Evolutionary conservation across 2,329 filamentous ascomycete species (phyloP), one percentile per base, ranked within the genome.

Genomic region (Penicillium sp.): DNA sequence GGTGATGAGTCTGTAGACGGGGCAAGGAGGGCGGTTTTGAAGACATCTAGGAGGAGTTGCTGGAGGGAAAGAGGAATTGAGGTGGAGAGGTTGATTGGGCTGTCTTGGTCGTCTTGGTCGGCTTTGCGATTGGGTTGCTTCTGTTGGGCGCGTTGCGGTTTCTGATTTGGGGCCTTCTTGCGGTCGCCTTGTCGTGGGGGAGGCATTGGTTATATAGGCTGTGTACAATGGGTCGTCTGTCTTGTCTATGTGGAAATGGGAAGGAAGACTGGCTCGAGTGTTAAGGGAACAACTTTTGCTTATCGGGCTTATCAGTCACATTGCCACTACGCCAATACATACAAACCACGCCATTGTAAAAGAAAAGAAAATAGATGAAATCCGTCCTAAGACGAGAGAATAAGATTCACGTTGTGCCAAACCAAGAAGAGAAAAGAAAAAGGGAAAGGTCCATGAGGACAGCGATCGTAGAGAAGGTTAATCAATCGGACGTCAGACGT

Each of bases 41-140:
- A 95, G 52, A 89, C 73, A 58, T 89, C 77, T 38, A 95, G 74
- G 22, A 93, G 74, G 28, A 78, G 71, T 65, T 90, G 87, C 62
- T 89, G 86, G 2, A 84, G 64, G 32, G 76, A 68, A 6, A 76
- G 37, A 1, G 78, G 74, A 14, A 81, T 61, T 16, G 59, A 58
- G n/a, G 54, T 46, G 11, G 56, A 58, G 14, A 68, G 53, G 10
- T 66, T 52, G 40, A 55, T 53, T 23, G 45, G 40, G 10, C 41
- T 22, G 11, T 49, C 18, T 8, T 48, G 35, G 14, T 44, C 34
- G 34, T 45, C 44, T 1, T 29, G 31, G 39, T 39, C 40, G 27
- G 42, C 28, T 42, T 52, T 49, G 39, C 24, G 27, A 42, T 49
- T 31, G n/a, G 42, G 27, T 46, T 46, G 44, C 29, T 28, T 47